A percentile compares a stretch with the other conserved stretches of the same genome.
These are phyloP conservation scores for Phytophthora palmivora DNA, from an alignment of 352 stramenopile species.

Conservation along the genomic window DNA sequence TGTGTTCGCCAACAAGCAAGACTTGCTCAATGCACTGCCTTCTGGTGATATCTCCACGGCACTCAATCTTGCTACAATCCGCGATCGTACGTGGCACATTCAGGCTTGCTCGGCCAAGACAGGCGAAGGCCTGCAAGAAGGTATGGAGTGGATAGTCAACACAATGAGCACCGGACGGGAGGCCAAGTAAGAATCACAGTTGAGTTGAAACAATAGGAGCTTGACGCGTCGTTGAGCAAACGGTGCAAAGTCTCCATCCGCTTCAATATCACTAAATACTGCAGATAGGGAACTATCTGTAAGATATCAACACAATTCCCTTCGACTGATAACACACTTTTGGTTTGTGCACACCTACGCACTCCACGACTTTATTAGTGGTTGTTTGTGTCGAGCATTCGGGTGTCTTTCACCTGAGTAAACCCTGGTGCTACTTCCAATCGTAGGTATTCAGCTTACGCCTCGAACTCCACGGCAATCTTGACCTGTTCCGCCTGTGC, in stretches of 20 bases:
- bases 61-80: slow-evolving; percentile 89
- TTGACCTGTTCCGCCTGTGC: slow-evolving; percentile 75
- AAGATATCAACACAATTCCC: slow-evolving; percentile 25
- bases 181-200: slow-evolving; percentile 60
- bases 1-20: slow-evolving; percentile 97
- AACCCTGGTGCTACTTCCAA: slow-evolving; percentile 27
- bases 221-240: slow-evolving; percentile 5
- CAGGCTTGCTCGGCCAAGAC: slow-evolving; percentile 92
- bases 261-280: too few relatives aligned
- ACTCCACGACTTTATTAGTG: slow-evolving; percentile 41
- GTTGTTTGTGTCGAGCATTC: slow-evolving; percentile 37
- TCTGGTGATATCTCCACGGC: slow-evolving; percentile 91
- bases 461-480: slow-evolving; percentile 76
- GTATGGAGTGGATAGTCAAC: slow-evolving; percentile 90
- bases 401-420: slow-evolving; percentile 34
- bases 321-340: slow-evolving; percentile 25
- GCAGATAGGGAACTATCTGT: slow-evolving; percentile 31
- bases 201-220: not conserved
- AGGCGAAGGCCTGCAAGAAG: slow-evolving; percentile 89
- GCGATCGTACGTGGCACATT: slow-evolving; percentile 92
- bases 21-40: slow-evolving; percentile 93
- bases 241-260: not conserved
- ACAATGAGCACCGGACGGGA: slow-evolving; percentile 76
- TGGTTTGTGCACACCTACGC: slow-evolving; percentile 29
- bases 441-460: slow-evolving; percentile 42